Evolutionary conservation across 352 stramenopile species (phyloP), one percentile per base, ranked within the genome.

Genomic region (Pythium brachiatum): DNA sequence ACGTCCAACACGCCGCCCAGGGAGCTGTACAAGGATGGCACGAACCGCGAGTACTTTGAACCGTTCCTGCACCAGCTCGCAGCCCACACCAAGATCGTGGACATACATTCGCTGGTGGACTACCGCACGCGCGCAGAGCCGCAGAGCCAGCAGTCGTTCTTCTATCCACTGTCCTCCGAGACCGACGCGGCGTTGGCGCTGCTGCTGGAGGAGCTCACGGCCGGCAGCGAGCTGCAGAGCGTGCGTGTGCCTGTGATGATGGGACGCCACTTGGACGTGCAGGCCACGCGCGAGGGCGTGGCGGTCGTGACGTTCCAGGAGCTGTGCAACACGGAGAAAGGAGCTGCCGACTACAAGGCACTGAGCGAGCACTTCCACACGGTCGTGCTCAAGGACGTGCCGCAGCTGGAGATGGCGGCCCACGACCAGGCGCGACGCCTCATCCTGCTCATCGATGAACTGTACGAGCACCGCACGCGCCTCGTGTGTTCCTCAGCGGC

Each of bases 381-480:
- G 0, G 68, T 99, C 9, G 83, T 98, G 58, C 64, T 99, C 5
- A 74, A 94, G 29, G 62, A 89, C 57, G 89, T 99, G 64, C 94
- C 96, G 4, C 54, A 71, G 13, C 65, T 98, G 13, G 84, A 82
- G 13, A 86, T 98, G 74, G 71, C 83, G 15, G 71, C 92, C 39
- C 93, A 98, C 60, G 90, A 99, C 69, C 77, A 90, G 67, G 87
- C 93, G n/a, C 78, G 96, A 29, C 86, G 97, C 43, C 99, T 99
- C 74, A 98, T 99, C 69, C 88, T 97, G 47, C 78, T 99, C 1
- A 81, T 99, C 47, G 97, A 99, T 69, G 95, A 99, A 74, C 70
- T 99, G 50, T 99, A 99, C 62, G 96, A 99, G 70, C 86, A 89
- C 44, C 75, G 72, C 34, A 86, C 81, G 13, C 63, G 75, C 1